Conservation (phyloP, 192 early-diverging fungal genomes). For the Dispira simplex region DNA sequence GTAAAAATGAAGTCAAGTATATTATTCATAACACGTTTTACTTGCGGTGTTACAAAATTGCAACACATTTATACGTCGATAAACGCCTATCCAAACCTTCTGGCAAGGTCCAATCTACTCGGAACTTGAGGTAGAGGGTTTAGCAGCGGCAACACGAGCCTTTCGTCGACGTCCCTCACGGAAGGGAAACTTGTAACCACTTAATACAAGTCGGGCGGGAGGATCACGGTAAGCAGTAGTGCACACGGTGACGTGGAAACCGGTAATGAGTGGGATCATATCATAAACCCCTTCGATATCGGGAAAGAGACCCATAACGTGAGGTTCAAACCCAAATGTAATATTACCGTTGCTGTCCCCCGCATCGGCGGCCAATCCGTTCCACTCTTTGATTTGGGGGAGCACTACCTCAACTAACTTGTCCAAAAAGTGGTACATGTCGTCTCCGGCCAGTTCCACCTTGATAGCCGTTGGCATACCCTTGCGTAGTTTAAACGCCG, state of each 20-base stretch:
- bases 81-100: too few species aligned
- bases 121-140: too few species aligned
- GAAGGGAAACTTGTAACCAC: constrained; percentile 83
- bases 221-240: constrained; percentile 67
- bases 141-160: background rate
- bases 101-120: too few species aligned
- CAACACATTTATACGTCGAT: too few species aligned
- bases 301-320: constrained; percentile 81
- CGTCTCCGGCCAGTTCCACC: constrained; percentile 61
- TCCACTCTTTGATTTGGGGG: constrained; percentile 85
- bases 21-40: too few species aligned
- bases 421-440: constrained; percentile 90
- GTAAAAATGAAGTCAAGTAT: too few species aligned
- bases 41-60: too few species aligned
- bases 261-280: constrained; percentile 76
- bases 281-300: constrained; percentile 96
- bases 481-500: constrained; percentile 75
- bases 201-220: constrained; percentile 65
- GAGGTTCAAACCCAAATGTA: constrained; percentile 66
- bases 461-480: constrained; percentile 84
- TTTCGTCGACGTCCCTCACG: constrained; percentile 9
- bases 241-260: constrained; percentile 70
- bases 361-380: constrained; percentile 49
- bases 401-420: constrained; percentile 89
- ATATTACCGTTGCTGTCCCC: constrained; percentile 75